A percentile compares a stretch with the other conserved stretches of the same genome.
phyloP scores from a whole-genome alignment of 2,329 filamentous ascomycete species.

The Fusarium sulawesiense region DNA sequence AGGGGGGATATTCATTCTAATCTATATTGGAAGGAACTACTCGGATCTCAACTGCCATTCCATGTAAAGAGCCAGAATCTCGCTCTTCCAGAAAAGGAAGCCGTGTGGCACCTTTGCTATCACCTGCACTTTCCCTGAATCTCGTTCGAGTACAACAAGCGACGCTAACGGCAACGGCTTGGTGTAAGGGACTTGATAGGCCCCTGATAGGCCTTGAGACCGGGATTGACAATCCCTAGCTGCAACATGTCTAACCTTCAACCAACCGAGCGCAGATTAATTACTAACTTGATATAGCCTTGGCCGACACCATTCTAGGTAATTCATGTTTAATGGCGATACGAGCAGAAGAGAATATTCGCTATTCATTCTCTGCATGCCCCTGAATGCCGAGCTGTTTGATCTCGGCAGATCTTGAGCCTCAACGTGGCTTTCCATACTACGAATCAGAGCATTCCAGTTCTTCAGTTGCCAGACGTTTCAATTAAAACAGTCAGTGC shows the following conservation, averaged over 20 bases:
- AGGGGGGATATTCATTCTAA: slow-evolving; percentile 5
- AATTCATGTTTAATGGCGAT: not conserved
- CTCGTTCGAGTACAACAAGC: slow-evolving; percentile 15
- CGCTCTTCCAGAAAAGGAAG: slow-evolving; percentile 19
- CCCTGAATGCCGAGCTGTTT: too few relatives aligned
- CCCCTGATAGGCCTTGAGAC: not conserved
- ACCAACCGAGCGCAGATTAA: slow-evolving; percentile 22
- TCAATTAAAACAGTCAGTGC: not conserved
- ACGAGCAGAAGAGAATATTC: not conserved
- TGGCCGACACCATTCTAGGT: slow-evolving; percentile 8
- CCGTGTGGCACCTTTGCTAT: slow-evolving; percentile 26
- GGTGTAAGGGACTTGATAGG: slow-evolving; percentile 18
- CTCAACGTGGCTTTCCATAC: not conserved
- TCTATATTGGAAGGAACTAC: slow-evolving; percentile 19
- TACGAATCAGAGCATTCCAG: not conserved
- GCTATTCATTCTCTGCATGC: not conserved
- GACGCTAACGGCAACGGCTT: slow-evolving; percentile 32
- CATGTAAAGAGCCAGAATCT: not conserved
- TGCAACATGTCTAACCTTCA: slow-evolving; percentile 18
- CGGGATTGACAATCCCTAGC: slow-evolving; percentile 20
- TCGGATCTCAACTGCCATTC: slow-evolving; percentile 9
- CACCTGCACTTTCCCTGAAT: slow-evolving; percentile 24
- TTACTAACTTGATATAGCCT: slow-evolving; percentile 26
- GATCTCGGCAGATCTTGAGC: not conserved
- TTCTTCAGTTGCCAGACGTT: not conserved